phyloP scores from a whole-genome alignment of 441 rosid genomes.

The Syzygium malaccense region DNA sequence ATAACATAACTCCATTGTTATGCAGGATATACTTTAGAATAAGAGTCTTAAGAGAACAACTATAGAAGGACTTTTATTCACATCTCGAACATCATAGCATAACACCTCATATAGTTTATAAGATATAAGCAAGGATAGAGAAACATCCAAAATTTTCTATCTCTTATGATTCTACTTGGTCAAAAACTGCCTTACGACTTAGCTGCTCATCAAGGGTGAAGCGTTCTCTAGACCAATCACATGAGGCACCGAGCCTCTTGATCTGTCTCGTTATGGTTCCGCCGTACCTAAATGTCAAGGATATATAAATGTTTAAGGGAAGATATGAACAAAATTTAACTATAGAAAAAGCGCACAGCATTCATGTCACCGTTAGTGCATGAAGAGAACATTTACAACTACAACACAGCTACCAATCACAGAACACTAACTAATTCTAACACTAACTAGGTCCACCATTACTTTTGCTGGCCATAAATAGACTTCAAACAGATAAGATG shows the following conservation, averaged over 20 bases:
- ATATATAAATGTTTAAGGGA: background rate
- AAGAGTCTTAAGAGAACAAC: background rate
- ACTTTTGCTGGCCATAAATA: background rate
- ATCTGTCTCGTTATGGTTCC: slow-evolving; percentile 94
- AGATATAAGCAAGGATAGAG: background rate
- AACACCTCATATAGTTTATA: background rate
- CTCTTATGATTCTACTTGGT: background rate
- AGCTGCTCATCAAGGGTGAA: slow-evolving; percentile 98
- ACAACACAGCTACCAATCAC: background rate
- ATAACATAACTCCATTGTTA: background rate
- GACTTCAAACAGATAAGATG: background rate
- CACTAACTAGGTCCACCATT: background rate
- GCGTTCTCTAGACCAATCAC: slow-evolving; percentile 94
- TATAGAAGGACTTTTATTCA: background rate
- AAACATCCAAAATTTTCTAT: background rate
- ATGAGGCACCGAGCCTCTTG: slow-evolving; percentile 96
- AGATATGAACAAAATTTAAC: background rate
- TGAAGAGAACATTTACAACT: background rate
- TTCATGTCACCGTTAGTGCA: background rate
- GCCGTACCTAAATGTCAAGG: slow-evolving; percentile 56
- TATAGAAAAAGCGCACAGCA: background rate
- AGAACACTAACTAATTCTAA: background rate
- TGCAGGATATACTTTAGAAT: background rate
- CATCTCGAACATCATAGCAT: background rate
- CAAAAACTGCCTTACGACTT: slow-evolving; percentile 86